These are phyloP conservation scores for Metroxylon sagu DNA, from an alignment of 176 grass and related monocot genomes.

Conservation along the genomic window DNA sequence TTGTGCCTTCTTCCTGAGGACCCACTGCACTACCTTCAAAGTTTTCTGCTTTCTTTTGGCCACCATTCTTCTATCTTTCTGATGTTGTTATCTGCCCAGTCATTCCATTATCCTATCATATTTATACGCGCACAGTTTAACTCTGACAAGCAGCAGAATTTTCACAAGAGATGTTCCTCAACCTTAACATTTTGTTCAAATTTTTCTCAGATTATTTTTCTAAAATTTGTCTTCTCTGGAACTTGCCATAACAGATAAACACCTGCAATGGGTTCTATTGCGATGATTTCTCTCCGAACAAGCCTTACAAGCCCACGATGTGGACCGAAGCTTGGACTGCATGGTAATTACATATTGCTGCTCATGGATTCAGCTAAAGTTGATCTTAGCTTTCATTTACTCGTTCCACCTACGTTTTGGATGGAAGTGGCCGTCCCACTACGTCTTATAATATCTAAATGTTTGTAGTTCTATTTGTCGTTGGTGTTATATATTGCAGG, in stretches of 20 bases:
- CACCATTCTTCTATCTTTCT: too few species aligned
- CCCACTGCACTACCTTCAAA: constrained; percentile 6
- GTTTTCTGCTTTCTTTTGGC: too few species aligned
- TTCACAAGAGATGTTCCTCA: too few species aligned
- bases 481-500: constrained; percentile 34
- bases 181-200: not conserved
- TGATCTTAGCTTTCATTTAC: not conserved
- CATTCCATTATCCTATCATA: too few species aligned
- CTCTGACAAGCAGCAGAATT: too few species aligned
- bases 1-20: constrained; percentile 11
- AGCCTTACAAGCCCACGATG: constrained; percentile 80
- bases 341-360: constrained; percentile 44
- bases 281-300: constrained; percentile 83
- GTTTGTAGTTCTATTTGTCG: not conserved
- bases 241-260: constrained; percentile 58
- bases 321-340: constrained; percentile 99
- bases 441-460: too few species aligned
- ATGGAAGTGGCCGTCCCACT: too few species aligned
- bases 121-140: too few species aligned
- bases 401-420: not conserved
- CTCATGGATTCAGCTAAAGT: not conserved
- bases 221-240: not conserved
- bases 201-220: not conserved
- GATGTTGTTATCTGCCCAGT: too few species aligned
- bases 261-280: constrained; percentile 99